Conservation (phyloP, 257 asterid species). For the Voacanga thouarsii region DNA sequence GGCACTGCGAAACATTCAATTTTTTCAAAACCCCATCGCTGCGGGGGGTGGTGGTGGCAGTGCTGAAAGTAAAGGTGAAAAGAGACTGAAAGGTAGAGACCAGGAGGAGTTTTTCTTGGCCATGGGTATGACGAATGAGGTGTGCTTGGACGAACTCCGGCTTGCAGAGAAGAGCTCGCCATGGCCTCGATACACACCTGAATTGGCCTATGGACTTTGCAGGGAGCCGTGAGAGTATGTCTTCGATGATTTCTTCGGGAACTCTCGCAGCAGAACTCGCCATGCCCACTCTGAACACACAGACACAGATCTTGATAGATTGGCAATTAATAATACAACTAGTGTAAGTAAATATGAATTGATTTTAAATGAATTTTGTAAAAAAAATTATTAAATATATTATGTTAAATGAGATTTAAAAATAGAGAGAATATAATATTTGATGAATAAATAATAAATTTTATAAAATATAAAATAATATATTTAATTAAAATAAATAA, state of each 20-base stretch:
- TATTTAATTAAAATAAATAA: too few species aligned
- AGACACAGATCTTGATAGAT: background rate
- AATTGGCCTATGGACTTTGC: conserved; percentile 33
- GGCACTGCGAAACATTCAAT: background rate
- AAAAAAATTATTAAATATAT: too few species aligned
- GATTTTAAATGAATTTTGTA: too few species aligned
- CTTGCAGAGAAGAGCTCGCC: conserved; percentile 24
- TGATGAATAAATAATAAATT: too few species aligned
- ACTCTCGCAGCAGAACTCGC: background rate
- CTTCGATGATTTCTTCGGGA: conserved; percentile 31
- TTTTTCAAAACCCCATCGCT: background rate
- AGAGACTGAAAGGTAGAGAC: conserved; percentile 9
- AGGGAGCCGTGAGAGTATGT: conserved; percentile 28
- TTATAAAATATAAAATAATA: too few species aligned
- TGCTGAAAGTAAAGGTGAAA: conserved; percentile 11
- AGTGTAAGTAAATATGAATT: too few species aligned
- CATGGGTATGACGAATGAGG: conserved; percentile 16
- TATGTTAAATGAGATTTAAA: too few species aligned
- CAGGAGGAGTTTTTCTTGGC: conserved; percentile 19
- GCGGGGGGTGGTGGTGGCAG: background rate
- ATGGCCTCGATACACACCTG: conserved; percentile 31
- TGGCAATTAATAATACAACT: background rate
- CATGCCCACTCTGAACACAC: background rate
- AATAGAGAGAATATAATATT: too few species aligned
- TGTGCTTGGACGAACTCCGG: conserved; percentile 26